Conservation (phyloP, 192 early-diverging fungal species). For the Coemansia furcata region DNA sequence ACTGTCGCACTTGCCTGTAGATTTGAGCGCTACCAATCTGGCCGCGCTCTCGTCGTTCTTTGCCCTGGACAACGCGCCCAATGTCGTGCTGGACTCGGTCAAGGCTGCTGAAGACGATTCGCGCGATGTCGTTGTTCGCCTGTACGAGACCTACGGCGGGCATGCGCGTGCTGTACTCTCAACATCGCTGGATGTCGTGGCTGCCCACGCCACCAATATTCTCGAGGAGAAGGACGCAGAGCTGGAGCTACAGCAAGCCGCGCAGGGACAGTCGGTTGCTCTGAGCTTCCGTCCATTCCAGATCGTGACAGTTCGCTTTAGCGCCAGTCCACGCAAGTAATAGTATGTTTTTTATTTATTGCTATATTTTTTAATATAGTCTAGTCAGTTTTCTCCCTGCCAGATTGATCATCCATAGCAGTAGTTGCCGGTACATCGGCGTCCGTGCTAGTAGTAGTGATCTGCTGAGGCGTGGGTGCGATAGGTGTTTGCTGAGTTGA, state of each 20-base stretch:
- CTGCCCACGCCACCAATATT: constrained; percentile 32
- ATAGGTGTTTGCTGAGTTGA: not conserved
- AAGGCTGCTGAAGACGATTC: constrained; percentile 81
- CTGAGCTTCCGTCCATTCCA: constrained; percentile 38
- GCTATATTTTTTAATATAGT: not conserved
- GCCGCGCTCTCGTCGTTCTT: constrained; percentile 8
- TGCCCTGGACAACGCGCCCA: constrained; percentile 40
- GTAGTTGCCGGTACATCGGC: not conserved
- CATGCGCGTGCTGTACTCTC: constrained; percentile 32
- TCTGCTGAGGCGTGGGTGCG: not conserved
- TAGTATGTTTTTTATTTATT: not conserved
- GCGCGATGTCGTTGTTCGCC: constrained; percentile 70
- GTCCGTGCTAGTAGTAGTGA: not conserved
- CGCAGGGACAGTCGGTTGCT: constrained; percentile 1
- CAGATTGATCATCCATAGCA: not conserved
- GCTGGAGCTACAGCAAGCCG: not conserved
- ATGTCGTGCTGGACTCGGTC: constrained; percentile 87
- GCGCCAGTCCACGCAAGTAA: not conserved
- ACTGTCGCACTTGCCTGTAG: constrained; percentile 52
- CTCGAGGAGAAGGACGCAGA: constrained; percentile 25
- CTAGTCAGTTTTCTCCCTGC: not conserved
- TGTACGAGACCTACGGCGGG: constrained; percentile 93
- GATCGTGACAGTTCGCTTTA: constrained; percentile 26
- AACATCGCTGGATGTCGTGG: constrained; percentile 12
- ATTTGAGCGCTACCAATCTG: not conserved